These are phyloP conservation scores for Sequoia sempervirens DNA, from an alignment of 75 land plant genomes.

Conservation along the genomic window DNA sequence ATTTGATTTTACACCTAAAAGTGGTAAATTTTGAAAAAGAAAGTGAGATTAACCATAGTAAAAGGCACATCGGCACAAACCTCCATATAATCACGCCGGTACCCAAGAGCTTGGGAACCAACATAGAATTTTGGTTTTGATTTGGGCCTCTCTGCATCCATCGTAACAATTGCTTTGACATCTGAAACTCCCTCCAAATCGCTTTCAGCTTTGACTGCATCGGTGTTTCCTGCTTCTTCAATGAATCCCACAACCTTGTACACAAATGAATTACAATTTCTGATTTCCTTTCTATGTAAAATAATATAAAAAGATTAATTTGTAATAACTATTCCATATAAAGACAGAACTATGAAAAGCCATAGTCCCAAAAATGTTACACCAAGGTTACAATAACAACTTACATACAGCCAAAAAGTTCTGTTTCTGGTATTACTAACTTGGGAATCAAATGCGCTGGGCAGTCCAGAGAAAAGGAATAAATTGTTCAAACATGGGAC, in stretches of 20 bases:
- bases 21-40: background rate
- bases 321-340: background rate
- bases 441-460: background rate
- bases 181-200: constrained; percentile 43
- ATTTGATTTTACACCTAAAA: background rate
- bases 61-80: constrained; percentile 22
- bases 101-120: constrained; percentile 76
- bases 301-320: background rate
- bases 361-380: background rate
- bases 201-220: constrained; percentile 43
- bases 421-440: background rate
- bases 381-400: background rate
- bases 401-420: background rate
- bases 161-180: constrained; percentile 27
- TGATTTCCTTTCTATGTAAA: background rate
- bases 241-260: constrained; percentile 77
- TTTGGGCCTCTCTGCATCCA: constrained; percentile 55
- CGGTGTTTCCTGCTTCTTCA: constrained; percentile 54
- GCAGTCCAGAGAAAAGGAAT: background rate
- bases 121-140: constrained; percentile 72
- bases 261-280: constrained; percentile 6
- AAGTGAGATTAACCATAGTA: background rate
- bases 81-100: constrained; percentile 89
- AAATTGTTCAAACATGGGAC: background rate
- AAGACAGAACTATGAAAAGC: background rate